These are phyloP conservation scores for Neurospora sp. DNA, from an alignment of 495 filamentous ascomycete genomes.

Conservation along the genomic window DNA sequence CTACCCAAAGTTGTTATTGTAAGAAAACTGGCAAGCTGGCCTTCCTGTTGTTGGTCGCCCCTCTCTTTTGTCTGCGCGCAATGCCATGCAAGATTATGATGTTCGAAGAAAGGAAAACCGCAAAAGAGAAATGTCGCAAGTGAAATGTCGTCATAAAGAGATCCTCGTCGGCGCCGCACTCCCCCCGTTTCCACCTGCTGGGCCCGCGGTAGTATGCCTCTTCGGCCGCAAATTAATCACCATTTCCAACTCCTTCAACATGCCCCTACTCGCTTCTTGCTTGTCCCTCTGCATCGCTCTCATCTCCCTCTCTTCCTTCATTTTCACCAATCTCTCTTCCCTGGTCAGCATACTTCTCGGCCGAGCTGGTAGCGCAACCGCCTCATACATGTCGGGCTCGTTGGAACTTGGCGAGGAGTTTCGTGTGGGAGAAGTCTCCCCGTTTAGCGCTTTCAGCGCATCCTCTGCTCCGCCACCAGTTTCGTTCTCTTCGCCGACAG, in stretches of 20 bases:
- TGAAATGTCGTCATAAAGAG: constrained; percentile 24
- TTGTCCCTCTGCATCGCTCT: constrained; percentile 60
- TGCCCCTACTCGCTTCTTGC: constrained; percentile 67
- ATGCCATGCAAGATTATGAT: not conserved
- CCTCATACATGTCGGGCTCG: constrained; percentile 82
- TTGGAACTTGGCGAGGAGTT: constrained; percentile 26
- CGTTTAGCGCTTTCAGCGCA: constrained; percentile 65
- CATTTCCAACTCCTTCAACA: constrained; percentile 85
- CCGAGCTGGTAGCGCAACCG: constrained; percentile 61
- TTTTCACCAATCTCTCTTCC: constrained; percentile 80
- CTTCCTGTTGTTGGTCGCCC: not conserved
- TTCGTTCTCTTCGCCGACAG: constrained; percentile 52
- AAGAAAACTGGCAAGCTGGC: not conserved
- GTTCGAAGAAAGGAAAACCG: not conserved
- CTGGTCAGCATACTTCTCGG: constrained; percentile 66
- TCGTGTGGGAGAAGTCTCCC: constrained; percentile 39
- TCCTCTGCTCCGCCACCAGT: constrained; percentile 47
- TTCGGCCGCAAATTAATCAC: constrained; percentile 68
- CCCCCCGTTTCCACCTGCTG: not conserved
- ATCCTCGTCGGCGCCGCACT: constrained; percentile 15
- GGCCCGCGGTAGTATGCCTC: constrained; percentile 10
- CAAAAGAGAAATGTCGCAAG: not conserved
- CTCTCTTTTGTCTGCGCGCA: not conserved
- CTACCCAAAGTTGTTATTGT: not conserved
- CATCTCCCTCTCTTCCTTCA: constrained; percentile 73